A percentile compares a stretch with the other conserved stretches of the same genome.
These are phyloP conservation scores for Piedraia hortae DNA, from an alignment of 2,329 filamentous ascomycete species.

Conservation along the genomic window DNA sequence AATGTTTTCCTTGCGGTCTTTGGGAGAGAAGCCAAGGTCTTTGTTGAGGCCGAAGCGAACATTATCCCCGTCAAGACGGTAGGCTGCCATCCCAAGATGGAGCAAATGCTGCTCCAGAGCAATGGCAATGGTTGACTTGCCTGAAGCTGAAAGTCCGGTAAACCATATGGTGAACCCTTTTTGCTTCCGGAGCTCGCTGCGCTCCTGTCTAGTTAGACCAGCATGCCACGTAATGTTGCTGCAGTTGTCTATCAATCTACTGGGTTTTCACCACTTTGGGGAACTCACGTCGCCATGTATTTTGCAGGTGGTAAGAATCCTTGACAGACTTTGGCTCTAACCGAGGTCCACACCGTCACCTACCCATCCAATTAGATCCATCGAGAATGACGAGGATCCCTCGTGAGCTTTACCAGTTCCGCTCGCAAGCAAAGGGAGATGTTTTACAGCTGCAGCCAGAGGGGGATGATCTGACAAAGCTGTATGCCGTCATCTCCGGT, in stretches of 20 bases:
- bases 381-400: no score
- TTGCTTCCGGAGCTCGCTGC: constrained; percentile 49
- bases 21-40: constrained; percentile 80
- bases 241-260: constrained; percentile 2
- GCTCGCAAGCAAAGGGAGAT: no score
- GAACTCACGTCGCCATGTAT: no score
- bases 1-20: constrained; percentile 93
- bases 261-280: no score
- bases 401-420: no score
- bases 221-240: constrained; percentile 85
- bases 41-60: constrained; percentile 95
- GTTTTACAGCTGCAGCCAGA: constrained; percentile 31
- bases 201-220: constrained; percentile 52
- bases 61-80: constrained; percentile 94
- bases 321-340: no score
- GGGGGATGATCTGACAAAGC: constrained; percentile 28
- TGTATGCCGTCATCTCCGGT: constrained; percentile 33
- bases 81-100: constrained; percentile 54
- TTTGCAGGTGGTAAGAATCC: no score
- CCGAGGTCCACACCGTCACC: no score
- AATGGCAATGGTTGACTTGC: constrained; percentile 90
- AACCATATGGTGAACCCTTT: constrained; percentile 91
- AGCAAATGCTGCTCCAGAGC: constrained; percentile 93
- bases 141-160: constrained; percentile 81
- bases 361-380: no score